phyloP scores from a whole-genome alignment of 495 filamentous ascomycete species.

The Penicillium bialowiezense region DNA sequence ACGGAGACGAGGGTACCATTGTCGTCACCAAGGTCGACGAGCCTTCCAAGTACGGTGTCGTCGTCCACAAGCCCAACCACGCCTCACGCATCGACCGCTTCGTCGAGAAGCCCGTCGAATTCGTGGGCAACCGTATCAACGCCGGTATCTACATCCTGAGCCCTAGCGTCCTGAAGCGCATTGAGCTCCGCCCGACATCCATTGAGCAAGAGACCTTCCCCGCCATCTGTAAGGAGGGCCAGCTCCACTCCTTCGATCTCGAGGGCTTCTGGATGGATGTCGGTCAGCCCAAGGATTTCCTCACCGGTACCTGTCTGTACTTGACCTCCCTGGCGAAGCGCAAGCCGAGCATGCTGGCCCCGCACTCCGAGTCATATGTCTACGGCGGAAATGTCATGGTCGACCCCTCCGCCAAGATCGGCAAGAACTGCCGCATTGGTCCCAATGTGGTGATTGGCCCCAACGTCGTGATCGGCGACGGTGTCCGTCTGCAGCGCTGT shows the following conservation, averaged over 20 bases:
- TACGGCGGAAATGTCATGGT: slow-evolving; percentile 96
- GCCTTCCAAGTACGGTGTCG: slow-evolving; percentile 97
- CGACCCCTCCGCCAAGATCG: slow-evolving; percentile 92
- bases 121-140: slow-evolving; percentile 99
- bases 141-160: slow-evolving; percentile 99
- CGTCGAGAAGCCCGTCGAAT: slow-evolving; percentile 99
- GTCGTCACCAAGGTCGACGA: slow-evolving; percentile 99
- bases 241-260: slow-evolving; percentile 95
- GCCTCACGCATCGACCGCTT: slow-evolving; percentile 94
- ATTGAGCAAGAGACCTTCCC: slow-evolving; percentile 99
- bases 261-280: slow-evolving; percentile 99
- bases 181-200: slow-evolving; percentile 96
- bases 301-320: slow-evolving; percentile 95
- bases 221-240: slow-evolving; percentile 83
- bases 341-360: slow-evolving; percentile 78
- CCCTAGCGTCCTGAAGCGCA: slow-evolving; percentile 82
- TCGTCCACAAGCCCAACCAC: slow-evolving; percentile 96
- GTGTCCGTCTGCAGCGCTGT: slow-evolving; percentile 90
- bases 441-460: slow-evolving; percentile 97
- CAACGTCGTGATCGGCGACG: slow-evolving; percentile 91
- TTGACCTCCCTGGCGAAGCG: slow-evolving; percentile 91
- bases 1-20: slow-evolving; percentile 97
- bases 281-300: slow-evolving; percentile 98
- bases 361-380: slow-evolving; percentile 75
- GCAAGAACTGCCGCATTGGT: slow-evolving; percentile 97